Conservation (phyloP, 1,284 basidiomycete species). For the Malassezia japonica region DNA sequence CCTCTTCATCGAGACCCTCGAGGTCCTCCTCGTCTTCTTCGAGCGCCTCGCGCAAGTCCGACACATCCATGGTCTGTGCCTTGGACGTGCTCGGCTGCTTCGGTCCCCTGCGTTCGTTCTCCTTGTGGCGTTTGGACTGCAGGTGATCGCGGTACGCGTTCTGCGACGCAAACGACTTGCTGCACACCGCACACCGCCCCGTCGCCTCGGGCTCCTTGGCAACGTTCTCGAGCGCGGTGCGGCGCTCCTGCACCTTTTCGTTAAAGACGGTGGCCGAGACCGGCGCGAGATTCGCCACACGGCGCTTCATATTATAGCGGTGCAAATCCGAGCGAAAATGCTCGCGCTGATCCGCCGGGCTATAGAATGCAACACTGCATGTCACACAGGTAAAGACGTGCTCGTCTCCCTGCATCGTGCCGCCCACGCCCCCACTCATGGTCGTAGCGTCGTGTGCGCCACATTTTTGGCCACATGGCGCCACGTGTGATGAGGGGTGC, state of each 20-base stretch:
- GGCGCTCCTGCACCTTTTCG: slow-evolving; percentile 63
- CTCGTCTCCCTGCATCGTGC: not conserved
- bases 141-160: slow-evolving; percentile 83
- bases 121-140: slow-evolving; percentile 80
- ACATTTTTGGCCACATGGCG: not conserved
- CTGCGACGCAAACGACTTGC: slow-evolving; percentile 79
- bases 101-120: slow-evolving; percentile 58
- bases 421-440: slow-evolving; percentile 1
- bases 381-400: slow-evolving; percentile 67
- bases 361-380: slow-evolving; percentile 78
- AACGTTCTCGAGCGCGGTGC: slow-evolving; percentile 14
- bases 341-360: slow-evolving; percentile 72
- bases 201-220: not conserved
- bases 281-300: slow-evolving; percentile 81
- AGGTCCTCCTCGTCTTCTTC: slow-evolving; percentile 31
- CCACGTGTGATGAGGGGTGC: not conserved
- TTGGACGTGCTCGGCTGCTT: slow-evolving; percentile 8
- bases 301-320: slow-evolving; percentile 94
- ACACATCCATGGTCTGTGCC: slow-evolving; percentile 3
- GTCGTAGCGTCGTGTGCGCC: not conserved
- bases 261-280: slow-evolving; percentile 72
- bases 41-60: slow-evolving; percentile 17
- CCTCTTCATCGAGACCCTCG: slow-evolving; percentile 35
- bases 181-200: slow-evolving; percentile 43
- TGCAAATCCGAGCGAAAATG: slow-evolving; percentile 94